Evolutionary conservation across 129 eudicot genomes (phyloP).

Genomic region (Tagetes erecta): DNA sequence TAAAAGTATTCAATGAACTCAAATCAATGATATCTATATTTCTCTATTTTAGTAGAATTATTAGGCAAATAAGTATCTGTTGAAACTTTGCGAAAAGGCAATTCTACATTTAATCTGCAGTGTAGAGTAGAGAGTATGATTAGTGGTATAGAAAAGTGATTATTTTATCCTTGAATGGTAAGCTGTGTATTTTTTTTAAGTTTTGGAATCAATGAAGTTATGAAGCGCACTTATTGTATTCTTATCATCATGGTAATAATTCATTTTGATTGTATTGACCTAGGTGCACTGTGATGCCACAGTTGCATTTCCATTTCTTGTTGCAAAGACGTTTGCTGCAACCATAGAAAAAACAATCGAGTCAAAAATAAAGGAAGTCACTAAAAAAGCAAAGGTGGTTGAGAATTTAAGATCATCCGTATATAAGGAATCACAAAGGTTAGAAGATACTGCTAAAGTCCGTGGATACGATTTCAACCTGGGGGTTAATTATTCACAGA

Average conservation of each 20-base stretch:
- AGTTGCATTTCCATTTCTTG: constrained; percentile 80
- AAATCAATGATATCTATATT: neutral
- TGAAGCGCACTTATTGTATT: neutral
- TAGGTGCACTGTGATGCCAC: constrained; percentile 99
- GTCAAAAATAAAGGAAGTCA: neutral
- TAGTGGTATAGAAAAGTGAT: neutral
- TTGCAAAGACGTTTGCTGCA: constrained; percentile 90
- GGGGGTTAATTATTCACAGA: constrained; percentile 58
- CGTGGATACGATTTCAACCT: constrained; percentile 59
- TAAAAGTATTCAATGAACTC: neutral
- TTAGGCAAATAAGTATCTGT: neutral
- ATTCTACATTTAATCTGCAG: neutral
- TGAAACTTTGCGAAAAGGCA: neutral
- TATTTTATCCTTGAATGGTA: neutral
- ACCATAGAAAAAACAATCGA: constrained; percentile 14
- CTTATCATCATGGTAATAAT: neutral
- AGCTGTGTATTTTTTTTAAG: neutral
- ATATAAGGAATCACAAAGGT: neutral
- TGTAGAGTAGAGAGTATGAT: neutral
- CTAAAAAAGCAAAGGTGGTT: neutral
- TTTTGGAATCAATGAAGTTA: neutral
- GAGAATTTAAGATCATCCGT: neutral
- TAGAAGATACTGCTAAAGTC: neutral
- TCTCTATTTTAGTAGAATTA: neutral
- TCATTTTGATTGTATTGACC: constrained; percentile 10